A percentile compares a stretch with the other conserved stretches of the same genome.
Evolutionary conservation across 2,329 filamentous ascomycete species (phyloP).

Genomic region (Dactylellina haptotyla): DNA sequence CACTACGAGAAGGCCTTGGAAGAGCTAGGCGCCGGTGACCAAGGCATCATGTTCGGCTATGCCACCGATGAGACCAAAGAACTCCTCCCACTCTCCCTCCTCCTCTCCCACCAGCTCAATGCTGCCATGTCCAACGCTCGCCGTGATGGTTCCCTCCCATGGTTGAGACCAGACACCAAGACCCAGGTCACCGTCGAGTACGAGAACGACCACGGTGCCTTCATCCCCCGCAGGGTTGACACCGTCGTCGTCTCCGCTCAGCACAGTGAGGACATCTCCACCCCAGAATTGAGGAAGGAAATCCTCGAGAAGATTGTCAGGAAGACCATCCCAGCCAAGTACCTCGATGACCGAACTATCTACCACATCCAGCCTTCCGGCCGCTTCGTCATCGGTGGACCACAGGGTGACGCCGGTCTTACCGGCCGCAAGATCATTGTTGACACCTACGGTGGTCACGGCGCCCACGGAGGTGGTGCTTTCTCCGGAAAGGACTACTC

Average conservation of each 20-base stretch:
- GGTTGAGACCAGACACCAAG: conserved; percentile 99
- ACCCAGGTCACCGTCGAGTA: conserved; percentile 99
- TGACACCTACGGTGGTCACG: conserved; percentile 99
- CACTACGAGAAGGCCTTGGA: conserved; percentile 98
- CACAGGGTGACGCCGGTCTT: conserved; percentile 97
- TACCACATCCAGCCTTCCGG: conserved; percentile 99
- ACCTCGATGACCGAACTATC: conserved; percentile 90
- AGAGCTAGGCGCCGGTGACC: conserved; percentile 97
- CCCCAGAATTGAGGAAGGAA: conserved; percentile 91
- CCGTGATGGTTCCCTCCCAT: conserved; percentile 85
- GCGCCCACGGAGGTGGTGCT: conserved; percentile 98
- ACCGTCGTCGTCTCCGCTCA: conserved; percentile 97
- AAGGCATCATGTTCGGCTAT: conserved; percentile 99
- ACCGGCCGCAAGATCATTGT: conserved; percentile 99
- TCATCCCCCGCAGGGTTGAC: conserved; percentile 90
- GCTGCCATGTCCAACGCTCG: conserved; percentile 90
- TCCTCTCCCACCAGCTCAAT: conserved; percentile 97
- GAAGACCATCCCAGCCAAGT: conserved; percentile 89
- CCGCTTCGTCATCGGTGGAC: conserved; percentile 98
- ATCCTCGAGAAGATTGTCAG: conserved; percentile 98
- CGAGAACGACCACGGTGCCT: conserved; percentile 92
- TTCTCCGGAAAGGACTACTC: conserved; percentile 99
- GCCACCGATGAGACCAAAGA: conserved; percentile 99
- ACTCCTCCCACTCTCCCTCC: conserved; percentile 91
- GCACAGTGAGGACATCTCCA: conserved; percentile 87